phyloP scores from a whole-genome alignment of 2,329 filamentous ascomycete species.

The Raffaelea arxii region DNA sequence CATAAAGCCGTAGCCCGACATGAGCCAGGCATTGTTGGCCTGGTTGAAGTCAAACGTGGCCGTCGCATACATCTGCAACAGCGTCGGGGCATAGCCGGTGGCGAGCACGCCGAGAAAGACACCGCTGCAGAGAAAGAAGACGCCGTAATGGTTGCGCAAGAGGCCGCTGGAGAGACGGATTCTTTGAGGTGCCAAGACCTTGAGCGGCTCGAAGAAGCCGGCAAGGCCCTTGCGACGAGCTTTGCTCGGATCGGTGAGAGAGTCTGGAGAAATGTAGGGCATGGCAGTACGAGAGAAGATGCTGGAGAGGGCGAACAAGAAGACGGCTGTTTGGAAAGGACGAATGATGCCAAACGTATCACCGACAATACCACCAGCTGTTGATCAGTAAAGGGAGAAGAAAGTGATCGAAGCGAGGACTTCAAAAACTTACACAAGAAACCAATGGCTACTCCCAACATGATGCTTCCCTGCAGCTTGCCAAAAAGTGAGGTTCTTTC shows the following conservation, averaged over 20 bases:
- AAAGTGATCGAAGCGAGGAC: neutral
- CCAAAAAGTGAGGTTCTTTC: constrained; percentile 55
- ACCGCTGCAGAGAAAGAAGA: constrained; percentile 53
- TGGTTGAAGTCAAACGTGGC: constrained; percentile 44
- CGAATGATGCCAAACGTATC: constrained; percentile 52
- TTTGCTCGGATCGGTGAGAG: constrained; percentile 23
- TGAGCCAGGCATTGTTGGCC: constrained; percentile 45
- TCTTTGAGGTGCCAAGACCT: constrained; percentile 48
- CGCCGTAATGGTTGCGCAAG: constrained; percentile 46
- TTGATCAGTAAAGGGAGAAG: constrained; percentile 6
- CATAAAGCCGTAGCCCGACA: constrained; percentile 45
- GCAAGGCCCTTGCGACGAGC: constrained; percentile 26
- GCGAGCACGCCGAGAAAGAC: constrained; percentile 61
- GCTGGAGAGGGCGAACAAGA: constrained; percentile 39
- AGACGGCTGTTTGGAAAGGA: constrained; percentile 55
- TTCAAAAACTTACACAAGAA: constrained; percentile 37
- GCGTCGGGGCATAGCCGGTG: constrained; percentile 55
- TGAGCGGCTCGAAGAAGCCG: constrained; percentile 52
- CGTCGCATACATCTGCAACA: constrained; percentile 52
- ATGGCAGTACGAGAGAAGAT: constrained; percentile 31
- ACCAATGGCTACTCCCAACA: constrained; percentile 55
- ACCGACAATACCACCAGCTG: constrained; percentile 53
- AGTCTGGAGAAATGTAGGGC: constrained; percentile 40
- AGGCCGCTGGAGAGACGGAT: constrained; percentile 41
- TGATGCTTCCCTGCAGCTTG: constrained; percentile 52